Base-by-base conservation (phyloP, 2,329 filamentous ascomycete species). In the Colletotrichum sp. region DNA sequence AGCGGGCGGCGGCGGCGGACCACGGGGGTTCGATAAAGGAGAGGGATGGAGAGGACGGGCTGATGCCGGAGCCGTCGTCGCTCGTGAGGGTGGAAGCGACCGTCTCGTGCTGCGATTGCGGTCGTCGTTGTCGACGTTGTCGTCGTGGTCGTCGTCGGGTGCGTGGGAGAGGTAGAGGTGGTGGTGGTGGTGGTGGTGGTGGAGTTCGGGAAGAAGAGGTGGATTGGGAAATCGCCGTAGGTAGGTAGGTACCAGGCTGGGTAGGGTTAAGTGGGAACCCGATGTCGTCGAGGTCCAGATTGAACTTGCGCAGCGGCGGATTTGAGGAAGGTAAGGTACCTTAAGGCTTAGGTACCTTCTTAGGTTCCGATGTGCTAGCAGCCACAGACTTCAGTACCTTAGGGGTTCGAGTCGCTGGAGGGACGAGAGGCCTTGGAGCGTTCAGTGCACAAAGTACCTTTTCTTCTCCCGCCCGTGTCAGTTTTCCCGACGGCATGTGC, bases 201-300 rank as follows among this genome's bases (percentile, higher is more conserved):
- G 44, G 44, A 22, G 44, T 52, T 13, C 44, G 44, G 48, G 44
- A 27, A 30, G 32, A 32, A 65, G 28, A 39, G 59, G 59, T 32
- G 68, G 68, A 39, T 52, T 52, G n/a, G 44, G 25, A 60, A 55
- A 25, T 66, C 34, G 34, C 27, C 19, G 36, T 39, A 36, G 7
- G 8, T 34, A 12, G 25, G 32, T 30, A 28, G 64, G 44, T 48
- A 48, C 44, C 44, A 22, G 44, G 9, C 44, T 48, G 44, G 34
- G 32, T 27, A 30, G 44, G 44, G 44, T 52, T 66, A 72, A 44
- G 32, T 22, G 68, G 52, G 63, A 52, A 52, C 44, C 44, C 44
- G 44, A 75, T 36, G 63, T 72, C 72, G 72, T 75, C 72, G 27
- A 39, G 36, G 36, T 75, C 69, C 32, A 75, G 72, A 63, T 75